Base-by-base conservation (phyloP, 257 asterid genomes). In the Capsicum baccatum region DNA sequence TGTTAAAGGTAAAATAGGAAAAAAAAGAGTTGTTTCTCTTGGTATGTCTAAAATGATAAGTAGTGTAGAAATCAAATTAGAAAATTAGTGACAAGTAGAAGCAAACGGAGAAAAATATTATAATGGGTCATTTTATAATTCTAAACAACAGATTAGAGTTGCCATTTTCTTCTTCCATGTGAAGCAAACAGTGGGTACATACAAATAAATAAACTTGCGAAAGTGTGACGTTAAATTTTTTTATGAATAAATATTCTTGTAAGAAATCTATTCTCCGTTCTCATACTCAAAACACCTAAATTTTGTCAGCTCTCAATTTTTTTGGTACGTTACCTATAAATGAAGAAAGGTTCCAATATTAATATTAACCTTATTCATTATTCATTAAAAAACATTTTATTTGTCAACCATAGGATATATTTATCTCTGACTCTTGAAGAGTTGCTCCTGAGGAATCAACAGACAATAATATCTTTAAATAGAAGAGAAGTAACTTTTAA, bases 261-360 rank as follows among this genome's bases (percentile, higher is more conserved):
- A 74, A 74, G 81, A 74, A 74, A 74, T 50, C 62, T 74, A 14
- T 74, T 74, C 44, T 74, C 81, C 81, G 13, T 74, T 74, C 9
- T 74, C 4, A 74, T 74, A 74, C 81, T 74, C 81, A 50, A 74
- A 71, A 48, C 13, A 74, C 80, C 4, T 44, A 35, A 79, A 63
- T 26, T 63, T 63, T 63, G 70, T 6, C 35, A 59, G 37, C 60
- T 26, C 55, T 50, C 64, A 82, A 26, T 56, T 11, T 74, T 66
- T 58, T 67, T 54, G 58, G 83, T 69, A 39, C 79, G 83, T 86
- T 86, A 82, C 89, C 89, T 71, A 78, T n/a, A 13, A 54, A 56
- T 84, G 89, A 88, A 88, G 89, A 78, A 88, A 86, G 81, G 89
- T 78, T 66, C 59, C 87, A 69, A 79, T 63, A 4, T 9, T 62